Conservation (phyloP, 1,284 basidiomycete species). For the Cryptococcus sp. region DNA sequence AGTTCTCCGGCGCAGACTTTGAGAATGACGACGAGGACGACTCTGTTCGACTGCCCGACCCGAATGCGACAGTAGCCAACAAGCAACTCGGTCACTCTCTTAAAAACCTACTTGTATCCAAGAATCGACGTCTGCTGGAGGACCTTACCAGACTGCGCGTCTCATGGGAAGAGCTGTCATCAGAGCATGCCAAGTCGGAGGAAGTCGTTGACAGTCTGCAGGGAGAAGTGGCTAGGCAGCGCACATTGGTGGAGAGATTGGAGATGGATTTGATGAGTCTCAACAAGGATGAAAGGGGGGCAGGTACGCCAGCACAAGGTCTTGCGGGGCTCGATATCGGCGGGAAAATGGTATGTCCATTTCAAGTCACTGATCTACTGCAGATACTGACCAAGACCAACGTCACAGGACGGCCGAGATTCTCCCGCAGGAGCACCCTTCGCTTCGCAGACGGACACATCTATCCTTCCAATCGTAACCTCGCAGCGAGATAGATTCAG, state of each 20-base stretch:
- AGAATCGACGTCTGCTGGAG: constrained; percentile 92
- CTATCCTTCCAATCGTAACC: constrained; percentile 93
- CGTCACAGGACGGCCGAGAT: constrained; percentile 30
- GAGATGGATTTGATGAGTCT: constrained; percentile 87
- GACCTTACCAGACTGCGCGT: constrained; percentile 89
- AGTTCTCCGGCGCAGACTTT: constrained; percentile 82
- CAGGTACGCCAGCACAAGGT: constrained; percentile 45
- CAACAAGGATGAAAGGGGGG: constrained; percentile 55
- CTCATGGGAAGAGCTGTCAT: constrained; percentile 74
- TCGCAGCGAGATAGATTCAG: constrained; percentile 94
- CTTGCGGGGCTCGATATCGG: constrained; percentile 74
- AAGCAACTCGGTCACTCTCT: constrained; percentile 74
- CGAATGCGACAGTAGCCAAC: constrained; percentile 80
- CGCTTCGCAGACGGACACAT: constrained; percentile 64
- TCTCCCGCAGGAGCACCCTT: constrained; percentile 24
- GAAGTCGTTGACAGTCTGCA: constrained; percentile 64
- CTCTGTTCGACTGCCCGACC: constrained; percentile 70
- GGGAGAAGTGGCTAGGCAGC: constrained; percentile 74
- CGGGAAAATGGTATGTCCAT: constrained; percentile 51
- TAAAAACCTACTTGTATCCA: constrained; percentile 84
- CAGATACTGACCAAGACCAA: background rate
- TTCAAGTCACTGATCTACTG: background rate
- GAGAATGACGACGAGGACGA: constrained; percentile 60
- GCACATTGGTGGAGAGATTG: constrained; percentile 77
- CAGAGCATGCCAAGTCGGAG: constrained; percentile 63